phyloP scores from a whole-genome alignment of 176 grass and related monocot species.

The Eleusine indica region DNA sequence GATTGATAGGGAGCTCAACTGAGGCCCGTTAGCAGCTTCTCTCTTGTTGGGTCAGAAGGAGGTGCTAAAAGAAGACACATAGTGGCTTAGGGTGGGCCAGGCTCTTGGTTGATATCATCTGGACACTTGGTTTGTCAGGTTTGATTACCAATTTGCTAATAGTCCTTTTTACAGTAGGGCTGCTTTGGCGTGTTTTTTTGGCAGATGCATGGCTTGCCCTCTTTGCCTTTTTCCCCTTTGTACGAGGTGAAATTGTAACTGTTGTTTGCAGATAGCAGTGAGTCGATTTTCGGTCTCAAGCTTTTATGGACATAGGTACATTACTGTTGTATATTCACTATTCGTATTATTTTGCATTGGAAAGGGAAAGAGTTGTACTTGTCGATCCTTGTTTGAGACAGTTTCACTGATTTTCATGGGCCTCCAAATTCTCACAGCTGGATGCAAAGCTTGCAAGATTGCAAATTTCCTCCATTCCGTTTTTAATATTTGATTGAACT shows the following conservation, averaged over 20 bases:
- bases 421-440: background rate
- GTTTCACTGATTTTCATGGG: background rate
- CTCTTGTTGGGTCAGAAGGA: slow-evolving; percentile 3
- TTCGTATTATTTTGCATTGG: slow-evolving; percentile 43
- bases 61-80: slow-evolving; percentile 15
- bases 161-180: slow-evolving; percentile 32
- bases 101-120: slow-evolving; percentile 25
- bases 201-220: slow-evolving; percentile 48
- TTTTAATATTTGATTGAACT: background rate
- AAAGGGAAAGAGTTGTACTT: slow-evolving; percentile 33
- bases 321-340: slow-evolving; percentile 58
- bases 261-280: slow-evolving; percentile 47
- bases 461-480: background rate
- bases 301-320: slow-evolving; percentile 35
- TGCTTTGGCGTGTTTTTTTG: slow-evolving; percentile 48
- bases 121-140: slow-evolving; percentile 30
- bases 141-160: slow-evolving; percentile 45
- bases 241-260: slow-evolving; percentile 34
- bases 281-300: slow-evolving; percentile 8
- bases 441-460: background rate
- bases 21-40: too few relatives aligned
- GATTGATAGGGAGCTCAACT: background rate
- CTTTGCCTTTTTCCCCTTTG: slow-evolving; percentile 26
- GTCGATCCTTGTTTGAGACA: too few relatives aligned
- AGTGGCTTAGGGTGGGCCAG: background rate